phyloP scores from a whole-genome alignment of 768 basidiomycete genomes.

The Mycena filopes region DNA sequence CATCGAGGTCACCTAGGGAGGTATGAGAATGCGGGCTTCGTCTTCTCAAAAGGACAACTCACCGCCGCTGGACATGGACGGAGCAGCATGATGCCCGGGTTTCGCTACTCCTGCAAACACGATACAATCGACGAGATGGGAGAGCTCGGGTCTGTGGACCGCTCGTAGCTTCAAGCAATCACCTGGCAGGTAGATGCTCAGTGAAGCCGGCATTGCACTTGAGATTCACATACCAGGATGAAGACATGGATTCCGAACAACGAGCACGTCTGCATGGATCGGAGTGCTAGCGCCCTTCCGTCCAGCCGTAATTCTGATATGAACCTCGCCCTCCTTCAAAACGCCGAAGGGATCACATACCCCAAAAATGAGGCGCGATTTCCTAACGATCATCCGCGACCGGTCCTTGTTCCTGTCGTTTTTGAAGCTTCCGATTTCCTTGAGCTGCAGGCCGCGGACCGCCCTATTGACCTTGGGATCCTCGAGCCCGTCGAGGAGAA shows the following conservation, averaged over 20 bases:
- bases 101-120: constrained; percentile 71
- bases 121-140: constrained; percentile 73
- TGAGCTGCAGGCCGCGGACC: constrained; percentile 56
- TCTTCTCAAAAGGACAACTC: background rate
- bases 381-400: constrained; percentile 68
- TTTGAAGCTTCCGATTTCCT: constrained; percentile 61
- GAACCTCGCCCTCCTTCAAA: constrained; percentile 71
- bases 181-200: constrained; percentile 45
- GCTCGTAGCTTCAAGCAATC: constrained; percentile 75
- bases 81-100: constrained; percentile 69
- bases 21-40: background rate
- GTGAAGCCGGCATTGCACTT: background rate
- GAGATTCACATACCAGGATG: constrained; percentile 60
- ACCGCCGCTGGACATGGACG: constrained; percentile 75
- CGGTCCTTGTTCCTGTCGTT: constrained; percentile 63
- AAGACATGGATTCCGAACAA: constrained; percentile 76
- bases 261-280: constrained; percentile 69
- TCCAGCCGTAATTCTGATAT: constrained; percentile 64
- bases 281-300: constrained; percentile 64
- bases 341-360: constrained; percentile 76
- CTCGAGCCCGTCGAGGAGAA: constrained; percentile 67
- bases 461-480: constrained; percentile 49
- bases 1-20: constrained; percentile 61
- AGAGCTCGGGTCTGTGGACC: constrained; percentile 57
- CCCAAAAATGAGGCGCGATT: constrained; percentile 71